Conservation (phyloP, 164 flowering plant genomes). For the Sedum album region DNA sequence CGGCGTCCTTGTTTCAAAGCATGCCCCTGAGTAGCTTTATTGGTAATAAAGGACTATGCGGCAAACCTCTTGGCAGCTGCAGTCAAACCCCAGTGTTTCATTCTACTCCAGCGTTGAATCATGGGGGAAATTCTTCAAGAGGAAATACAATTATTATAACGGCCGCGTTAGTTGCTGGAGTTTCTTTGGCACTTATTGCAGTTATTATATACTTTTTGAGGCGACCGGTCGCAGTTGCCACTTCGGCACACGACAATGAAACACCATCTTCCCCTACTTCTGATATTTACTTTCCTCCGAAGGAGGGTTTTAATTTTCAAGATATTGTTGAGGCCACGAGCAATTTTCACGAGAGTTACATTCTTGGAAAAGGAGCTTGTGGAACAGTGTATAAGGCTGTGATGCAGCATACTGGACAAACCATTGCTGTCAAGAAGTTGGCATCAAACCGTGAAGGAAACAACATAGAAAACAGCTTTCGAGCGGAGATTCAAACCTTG, state of each 20-base stretch:
- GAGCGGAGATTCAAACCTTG: constrained; percentile 75
- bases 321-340: constrained; percentile 78
- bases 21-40: constrained; percentile 53
- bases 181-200: constrained; percentile 67
- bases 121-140: constrained; percentile 21
- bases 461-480: constrained; percentile 73
- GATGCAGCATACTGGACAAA: constrained; percentile 52
- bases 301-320: constrained; percentile 78
- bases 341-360: constrained; percentile 59
- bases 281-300: constrained; percentile 74
- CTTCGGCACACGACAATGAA: constrained; percentile 39
- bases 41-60: constrained; percentile 85
- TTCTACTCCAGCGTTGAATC: constrained; percentile 19
- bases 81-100: constrained; percentile 20
- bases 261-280: constrained; percentile 28
- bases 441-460: constrained; percentile 78
- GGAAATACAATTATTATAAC: constrained; percentile 52
- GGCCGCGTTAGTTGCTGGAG: constrained; percentile 61
- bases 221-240: constrained; percentile 38
- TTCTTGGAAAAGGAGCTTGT: constrained; percentile 88
- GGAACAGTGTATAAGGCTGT: constrained; percentile 93
- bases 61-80: constrained; percentile 57
- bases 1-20: constrained; percentile 45
- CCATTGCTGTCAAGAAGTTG: constrained; percentile 74
- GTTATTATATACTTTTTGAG: constrained; percentile 50